Evolutionary conservation across 1,284 basidiomycete species (phyloP).

Genomic region (Rhodotorula sp.): DNA sequence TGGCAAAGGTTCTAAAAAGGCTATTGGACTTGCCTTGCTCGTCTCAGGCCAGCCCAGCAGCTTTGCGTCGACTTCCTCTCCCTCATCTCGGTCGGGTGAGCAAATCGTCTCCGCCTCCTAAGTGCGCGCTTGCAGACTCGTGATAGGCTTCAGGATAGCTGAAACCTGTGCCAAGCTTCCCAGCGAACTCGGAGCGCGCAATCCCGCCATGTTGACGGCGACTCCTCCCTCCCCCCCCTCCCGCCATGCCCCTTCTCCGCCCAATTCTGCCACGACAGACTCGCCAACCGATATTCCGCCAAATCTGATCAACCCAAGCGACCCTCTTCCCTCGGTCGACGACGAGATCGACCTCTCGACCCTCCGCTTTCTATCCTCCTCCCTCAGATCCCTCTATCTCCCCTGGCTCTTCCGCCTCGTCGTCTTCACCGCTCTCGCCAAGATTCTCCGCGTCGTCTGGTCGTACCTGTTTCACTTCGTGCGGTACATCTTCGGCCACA

Average conservation of each 20-base stretch:
- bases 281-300: background rate
- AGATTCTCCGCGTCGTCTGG: slow-evolving; percentile 7
- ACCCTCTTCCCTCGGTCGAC: slow-evolving; percentile 1
- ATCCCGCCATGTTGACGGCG: too few relatives aligned
- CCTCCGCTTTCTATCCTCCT: slow-evolving; percentile 8
- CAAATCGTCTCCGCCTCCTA: too few relatives aligned
- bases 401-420: slow-evolving; percentile 19
- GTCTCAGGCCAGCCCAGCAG: too few relatives aligned
- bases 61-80: too few relatives aligned
- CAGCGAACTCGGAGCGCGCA: too few relatives aligned
- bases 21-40: too few relatives aligned
- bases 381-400: slow-evolving; percentile 14
- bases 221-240: background rate
- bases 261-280: background rate
- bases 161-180: too few relatives aligned
- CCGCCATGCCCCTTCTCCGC: background rate
- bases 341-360: slow-evolving; percentile 24
- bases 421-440: slow-evolving; percentile 11
- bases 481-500: background rate
- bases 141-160: too few relatives aligned
- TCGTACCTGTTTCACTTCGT: slow-evolving; percentile 9
- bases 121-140: too few relatives aligned
- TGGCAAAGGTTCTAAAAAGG: too few relatives aligned
- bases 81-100: too few relatives aligned
- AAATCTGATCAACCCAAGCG: background rate